These are phyloP conservation scores for Cunninghamia lanceolata DNA, from an alignment of 75 land plant genomes.

Conservation along the genomic window DNA sequence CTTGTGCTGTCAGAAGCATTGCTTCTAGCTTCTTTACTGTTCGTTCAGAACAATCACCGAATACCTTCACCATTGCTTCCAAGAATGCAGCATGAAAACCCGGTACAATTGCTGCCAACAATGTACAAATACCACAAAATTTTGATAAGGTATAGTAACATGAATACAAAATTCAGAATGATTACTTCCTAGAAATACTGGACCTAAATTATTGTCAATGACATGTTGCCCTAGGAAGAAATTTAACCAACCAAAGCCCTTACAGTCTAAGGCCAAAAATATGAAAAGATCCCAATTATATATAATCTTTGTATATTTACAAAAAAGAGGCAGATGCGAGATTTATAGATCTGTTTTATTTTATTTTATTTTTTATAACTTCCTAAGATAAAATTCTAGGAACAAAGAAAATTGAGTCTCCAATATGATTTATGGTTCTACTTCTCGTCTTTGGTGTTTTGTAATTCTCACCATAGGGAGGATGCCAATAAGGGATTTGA, in stretches of 20 bases:
- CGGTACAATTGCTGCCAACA: constrained; percentile 81
- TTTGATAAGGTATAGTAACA: background rate
- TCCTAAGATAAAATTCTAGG: background rate
- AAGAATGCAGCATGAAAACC: constrained; percentile 89
- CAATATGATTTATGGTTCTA: background rate
- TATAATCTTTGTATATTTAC: too few relatives aligned
- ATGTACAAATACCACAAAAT: background rate
- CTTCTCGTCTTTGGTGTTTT: background rate
- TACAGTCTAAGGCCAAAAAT: background rate
- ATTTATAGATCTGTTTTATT: background rate
- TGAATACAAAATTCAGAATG: background rate
- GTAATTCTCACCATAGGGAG: background rate
- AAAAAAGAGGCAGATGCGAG: background rate
- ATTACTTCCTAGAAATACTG: background rate
- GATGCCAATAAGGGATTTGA: background rate
- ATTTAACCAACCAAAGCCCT: background rate
- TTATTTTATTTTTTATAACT: background rate
- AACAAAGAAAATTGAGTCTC: background rate
- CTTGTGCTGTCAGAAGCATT: constrained; percentile 32
- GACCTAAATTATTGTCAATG: background rate
- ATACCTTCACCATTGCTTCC: constrained; percentile 89
- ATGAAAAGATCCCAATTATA: background rate
- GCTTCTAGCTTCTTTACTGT: constrained; percentile 63
- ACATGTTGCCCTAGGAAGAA: background rate
- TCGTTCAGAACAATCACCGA: constrained; percentile 73